phyloP scores from a whole-genome alignment of 805 yeast species.

The Saccharomycopsis javanensis region DNA sequence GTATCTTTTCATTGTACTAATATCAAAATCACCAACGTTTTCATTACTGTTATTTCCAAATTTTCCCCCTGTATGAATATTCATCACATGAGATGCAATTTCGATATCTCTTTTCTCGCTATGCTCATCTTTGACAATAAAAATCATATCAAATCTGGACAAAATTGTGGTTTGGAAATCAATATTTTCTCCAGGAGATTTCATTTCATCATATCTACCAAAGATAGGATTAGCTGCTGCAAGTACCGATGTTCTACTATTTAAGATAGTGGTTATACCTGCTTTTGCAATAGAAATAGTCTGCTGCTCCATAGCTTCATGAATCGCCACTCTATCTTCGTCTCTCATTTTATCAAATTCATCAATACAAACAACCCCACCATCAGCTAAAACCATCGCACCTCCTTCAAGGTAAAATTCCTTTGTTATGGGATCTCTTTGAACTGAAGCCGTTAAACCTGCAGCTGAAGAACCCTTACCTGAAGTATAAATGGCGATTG shows the following conservation, averaged over 20 bases:
- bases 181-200: constrained; percentile 95
- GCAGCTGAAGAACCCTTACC: constrained; percentile 99
- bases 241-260: constrained; percentile 90
- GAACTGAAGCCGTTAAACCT: constrained; percentile 97
- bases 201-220: constrained; percentile 93
- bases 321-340: constrained; percentile 97
- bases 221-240: constrained; percentile 98
- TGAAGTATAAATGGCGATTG: constrained; percentile 91
- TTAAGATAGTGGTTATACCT: constrained; percentile 93
- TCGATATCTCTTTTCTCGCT: constrained; percentile 74
- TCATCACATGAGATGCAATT: constrained; percentile 91
- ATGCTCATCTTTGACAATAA: constrained; percentile 93
- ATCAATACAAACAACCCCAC: constrained; percentile 98
- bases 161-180: constrained; percentile 95
- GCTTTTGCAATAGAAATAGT: constrained; percentile 98
- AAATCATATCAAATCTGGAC: constrained; percentile 98
- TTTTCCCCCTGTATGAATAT: constrained; percentile 75
- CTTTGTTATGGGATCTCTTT: constrained; percentile 76
- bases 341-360: constrained; percentile 99
- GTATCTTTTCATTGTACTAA: constrained; percentile 85
- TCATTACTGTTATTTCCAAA: constrained; percentile 29
- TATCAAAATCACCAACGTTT: constrained; percentile 64
- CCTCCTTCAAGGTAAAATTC: constrained; percentile 98
- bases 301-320: constrained; percentile 99
- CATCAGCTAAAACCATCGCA: constrained; percentile 99